Conservation (phyloP, 441 rosid species). For the Arabidopsis hybrid region DNA sequence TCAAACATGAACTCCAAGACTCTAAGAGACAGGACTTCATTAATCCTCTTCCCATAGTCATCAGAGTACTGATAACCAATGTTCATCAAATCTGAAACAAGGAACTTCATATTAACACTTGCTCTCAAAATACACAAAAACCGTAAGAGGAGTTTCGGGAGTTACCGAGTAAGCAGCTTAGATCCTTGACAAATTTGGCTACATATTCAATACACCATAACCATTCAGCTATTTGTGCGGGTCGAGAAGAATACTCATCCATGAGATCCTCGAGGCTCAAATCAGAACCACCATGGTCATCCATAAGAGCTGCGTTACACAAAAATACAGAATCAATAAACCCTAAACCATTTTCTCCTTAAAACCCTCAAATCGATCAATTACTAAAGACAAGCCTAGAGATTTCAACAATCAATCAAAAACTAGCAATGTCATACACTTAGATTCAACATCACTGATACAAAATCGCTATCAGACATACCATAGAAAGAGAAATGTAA, state of each 20-base stretch:
- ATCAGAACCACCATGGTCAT: slow-evolving; percentile 23
- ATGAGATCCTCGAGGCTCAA: slow-evolving; percentile 39
- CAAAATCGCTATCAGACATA: neutral
- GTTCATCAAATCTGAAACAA: slow-evolving; percentile 40
- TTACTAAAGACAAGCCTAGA: too few species aligned
- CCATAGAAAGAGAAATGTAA: neutral
- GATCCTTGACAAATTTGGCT: slow-evolving; percentile 38
- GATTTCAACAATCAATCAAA: neutral
- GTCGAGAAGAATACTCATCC: slow-evolving; percentile 32
- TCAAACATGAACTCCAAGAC: slow-evolving; percentile 42
- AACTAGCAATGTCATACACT: neutral
- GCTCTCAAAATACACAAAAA: slow-evolving; percentile 9
- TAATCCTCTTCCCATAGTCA: slow-evolving; percentile 41
- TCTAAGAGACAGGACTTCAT: slow-evolving; percentile 41
- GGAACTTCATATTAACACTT: neutral
- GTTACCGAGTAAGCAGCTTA: slow-evolving; percentile 40
- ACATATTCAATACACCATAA: slow-evolving; percentile 44
- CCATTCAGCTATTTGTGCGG: slow-evolving; percentile 39
- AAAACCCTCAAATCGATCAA: slow-evolving; percentile 19
- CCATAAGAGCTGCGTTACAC: slow-evolving; percentile 31
- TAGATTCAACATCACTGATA: neutral
- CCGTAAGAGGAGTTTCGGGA: neutral
- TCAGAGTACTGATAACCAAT: slow-evolving; percentile 31
- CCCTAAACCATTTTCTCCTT: neutral
- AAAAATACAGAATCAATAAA: neutral